These are phyloP conservation scores for Vigna unguiculata DNA, from an alignment of 306 rosid genomes.

Conservation along the genomic window DNA sequence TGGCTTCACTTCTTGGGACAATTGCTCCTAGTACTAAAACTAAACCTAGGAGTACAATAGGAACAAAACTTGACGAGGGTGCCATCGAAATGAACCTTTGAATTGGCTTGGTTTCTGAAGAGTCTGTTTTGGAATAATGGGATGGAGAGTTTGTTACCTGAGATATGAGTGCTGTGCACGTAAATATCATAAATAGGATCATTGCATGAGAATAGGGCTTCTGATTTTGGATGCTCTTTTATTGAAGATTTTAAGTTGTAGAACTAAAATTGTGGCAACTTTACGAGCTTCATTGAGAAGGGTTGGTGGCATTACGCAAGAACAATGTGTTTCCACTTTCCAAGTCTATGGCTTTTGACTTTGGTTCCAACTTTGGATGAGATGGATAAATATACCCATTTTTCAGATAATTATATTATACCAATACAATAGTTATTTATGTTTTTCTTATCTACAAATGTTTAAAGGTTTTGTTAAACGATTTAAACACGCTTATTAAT, in stretches of 20 bases:
- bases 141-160: neutral
- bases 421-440: no score
- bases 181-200: neutral
- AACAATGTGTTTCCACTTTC: neutral
- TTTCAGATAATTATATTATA: no score
- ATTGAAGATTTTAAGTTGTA: constrained; percentile 35
- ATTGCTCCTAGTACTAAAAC: constrained; percentile 6
- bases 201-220: constrained; percentile 7
- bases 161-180: neutral
- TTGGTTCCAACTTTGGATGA: neutral
- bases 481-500: no score
- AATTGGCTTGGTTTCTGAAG: neutral
- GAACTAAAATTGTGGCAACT: constrained; percentile 26
- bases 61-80: neutral
- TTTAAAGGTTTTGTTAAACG: no score
- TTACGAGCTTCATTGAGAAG: constrained; percentile 20
- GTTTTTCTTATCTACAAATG: no score
- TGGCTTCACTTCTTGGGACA: constrained; percentile 38
- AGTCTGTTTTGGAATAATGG: neutral
- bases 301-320: constrained; percentile 4
- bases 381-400: neutral
- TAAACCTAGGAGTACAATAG: neutral
- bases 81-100: constrained; percentile 38
- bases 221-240: constrained; percentile 31
- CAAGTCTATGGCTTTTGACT: neutral